phyloP scores from a whole-genome alignment of 2,329 filamentous ascomycete genomes.

The Penicillium psychrosexuale region DNA sequence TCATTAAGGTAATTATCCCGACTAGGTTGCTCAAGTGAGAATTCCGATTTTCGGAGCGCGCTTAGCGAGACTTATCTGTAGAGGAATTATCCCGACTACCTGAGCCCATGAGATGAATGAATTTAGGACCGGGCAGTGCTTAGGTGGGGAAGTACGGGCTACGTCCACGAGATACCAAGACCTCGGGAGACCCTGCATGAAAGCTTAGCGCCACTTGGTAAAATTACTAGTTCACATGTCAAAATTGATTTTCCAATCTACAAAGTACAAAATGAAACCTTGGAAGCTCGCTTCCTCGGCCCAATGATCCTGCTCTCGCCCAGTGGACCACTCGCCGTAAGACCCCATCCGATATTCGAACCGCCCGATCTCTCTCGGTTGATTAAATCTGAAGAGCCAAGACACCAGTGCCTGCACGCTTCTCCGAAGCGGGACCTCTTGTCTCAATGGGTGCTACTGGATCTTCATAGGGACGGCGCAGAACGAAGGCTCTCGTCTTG shows the following conservation, averaged over 20 bases:
- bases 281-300: background rate
- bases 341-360: background rate
- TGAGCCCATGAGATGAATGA: too few relatives aligned
- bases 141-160: background rate
- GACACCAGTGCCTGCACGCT: background rate
- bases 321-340: background rate
- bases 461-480: conserved; percentile 13
- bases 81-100: background rate
- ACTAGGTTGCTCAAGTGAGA: background rate
- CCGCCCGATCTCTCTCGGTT: background rate
- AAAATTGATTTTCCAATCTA: background rate
- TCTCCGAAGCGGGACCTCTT: background rate
- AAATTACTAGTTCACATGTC: background rate
- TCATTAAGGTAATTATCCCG: too few relatives aligned
- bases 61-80: background rate
- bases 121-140: background rate
- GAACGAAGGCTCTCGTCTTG: conserved; percentile 16
- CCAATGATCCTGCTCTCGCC: background rate
- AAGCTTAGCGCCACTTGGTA: background rate
- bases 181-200: background rate
- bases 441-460: background rate
- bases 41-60: background rate
- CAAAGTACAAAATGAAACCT: background rate
- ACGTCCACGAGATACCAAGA: background rate
- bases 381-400: background rate